Percentiles rank a stretch among this genome's conserved stretches.
Evolutionary conservation across 2,329 filamentous ascomycete genomes (phyloP).

Genomic region (Monosporascus sp.): DNA sequence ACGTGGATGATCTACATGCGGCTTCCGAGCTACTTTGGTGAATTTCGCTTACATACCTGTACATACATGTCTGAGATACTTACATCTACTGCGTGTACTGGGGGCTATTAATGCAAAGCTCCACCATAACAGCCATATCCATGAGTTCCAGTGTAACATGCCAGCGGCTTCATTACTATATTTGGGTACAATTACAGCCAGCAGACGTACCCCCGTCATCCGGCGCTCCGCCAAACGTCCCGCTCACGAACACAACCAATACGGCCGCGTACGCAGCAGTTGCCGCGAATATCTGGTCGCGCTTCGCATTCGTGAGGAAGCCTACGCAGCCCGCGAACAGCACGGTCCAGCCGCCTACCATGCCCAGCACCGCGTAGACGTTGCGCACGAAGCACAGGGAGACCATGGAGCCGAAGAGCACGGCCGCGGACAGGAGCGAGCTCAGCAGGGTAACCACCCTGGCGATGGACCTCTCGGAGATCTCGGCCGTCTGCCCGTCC

Average conservation of each 20-base stretch:
- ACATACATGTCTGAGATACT: no score
- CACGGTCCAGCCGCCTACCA: constrained; percentile 10
- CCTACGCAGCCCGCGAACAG: constrained; percentile 11
- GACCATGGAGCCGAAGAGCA: constrained; percentile 6
- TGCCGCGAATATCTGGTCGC: constrained; percentile 10
- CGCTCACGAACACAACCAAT: constrained; percentile 11
- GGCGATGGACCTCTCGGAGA: constrained; percentile 1
- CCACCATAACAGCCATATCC: no score
- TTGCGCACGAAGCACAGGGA: constrained; percentile 3
- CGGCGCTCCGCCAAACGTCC: background rate
- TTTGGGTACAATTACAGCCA: no score
- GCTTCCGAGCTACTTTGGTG: background rate
- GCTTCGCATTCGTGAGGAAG: constrained; percentile 9
- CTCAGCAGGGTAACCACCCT: constrained; percentile 1
- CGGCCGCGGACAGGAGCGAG: background rate
- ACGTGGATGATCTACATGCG: constrained; percentile 50
- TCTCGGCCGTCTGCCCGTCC: background rate
- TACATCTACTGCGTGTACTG: no score
- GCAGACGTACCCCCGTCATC: no score
- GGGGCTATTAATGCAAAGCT: no score
- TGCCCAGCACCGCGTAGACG: constrained; percentile 4
- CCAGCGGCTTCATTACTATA: no score
- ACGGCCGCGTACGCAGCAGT: constrained; percentile 13
- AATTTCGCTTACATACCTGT: background rate
- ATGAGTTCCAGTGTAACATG: no score